Percentiles rank a stretch among this genome's conserved stretches.
Conservation (phyloP, 2,329 filamentous ascomycete species). For the Pseudocercospora macadamiae region DNA sequence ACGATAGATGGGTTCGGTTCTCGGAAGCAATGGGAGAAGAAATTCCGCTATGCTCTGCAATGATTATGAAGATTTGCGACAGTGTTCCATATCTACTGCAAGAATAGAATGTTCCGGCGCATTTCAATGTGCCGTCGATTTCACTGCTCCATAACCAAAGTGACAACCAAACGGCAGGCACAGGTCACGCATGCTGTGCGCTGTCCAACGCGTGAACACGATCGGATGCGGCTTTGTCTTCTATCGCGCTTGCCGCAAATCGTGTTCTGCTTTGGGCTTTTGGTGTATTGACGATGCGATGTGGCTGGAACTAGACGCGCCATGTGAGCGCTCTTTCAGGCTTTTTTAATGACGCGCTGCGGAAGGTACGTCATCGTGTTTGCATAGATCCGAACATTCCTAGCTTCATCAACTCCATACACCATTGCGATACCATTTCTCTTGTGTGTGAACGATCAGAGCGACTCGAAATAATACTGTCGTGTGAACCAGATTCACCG, state of each 20-base stretch:
- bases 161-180: neutral
- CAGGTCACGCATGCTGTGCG: neutral
- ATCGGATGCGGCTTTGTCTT: neutral
- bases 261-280: neutral
- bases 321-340: slow-evolving; percentile 7
- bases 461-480: neutral
- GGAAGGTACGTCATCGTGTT: neutral
- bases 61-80: neutral
- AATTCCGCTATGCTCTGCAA: neutral
- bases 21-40: neutral
- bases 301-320: neutral
- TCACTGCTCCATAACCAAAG: no score
- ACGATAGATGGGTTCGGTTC: neutral
- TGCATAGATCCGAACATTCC: slow-evolving; percentile 1
- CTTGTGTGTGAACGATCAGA: neutral
- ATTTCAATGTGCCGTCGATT: neutral
- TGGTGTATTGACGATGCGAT: neutral
- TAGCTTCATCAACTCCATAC: neutral
- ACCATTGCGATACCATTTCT: neutral
- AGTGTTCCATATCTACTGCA: neutral
- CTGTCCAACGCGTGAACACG: neutral
- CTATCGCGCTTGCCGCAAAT: neutral
- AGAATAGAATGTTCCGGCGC: neutral
- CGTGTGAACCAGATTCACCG: neutral
- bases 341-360: slow-evolving; percentile 8